Evolutionary conservation across 2,329 filamentous ascomycete species (phyloP).

Genomic region (Aureobasidium sp.): DNA sequence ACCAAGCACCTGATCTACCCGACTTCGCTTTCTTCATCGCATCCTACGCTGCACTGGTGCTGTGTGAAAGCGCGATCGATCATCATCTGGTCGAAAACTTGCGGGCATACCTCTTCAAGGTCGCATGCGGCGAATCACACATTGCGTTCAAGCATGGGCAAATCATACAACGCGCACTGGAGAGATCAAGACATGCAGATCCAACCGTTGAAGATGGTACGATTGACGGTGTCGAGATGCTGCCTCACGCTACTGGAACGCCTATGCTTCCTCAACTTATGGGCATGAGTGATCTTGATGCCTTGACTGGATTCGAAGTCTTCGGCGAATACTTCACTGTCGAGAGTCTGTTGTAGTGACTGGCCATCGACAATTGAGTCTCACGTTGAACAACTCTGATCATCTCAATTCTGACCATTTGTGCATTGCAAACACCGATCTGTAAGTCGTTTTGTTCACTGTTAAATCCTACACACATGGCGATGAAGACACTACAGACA

Average conservation of each 20-base stretch:
- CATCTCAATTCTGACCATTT: too few species aligned
- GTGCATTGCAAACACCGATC: not conserved
- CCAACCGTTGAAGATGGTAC: not conserved
- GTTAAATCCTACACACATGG: not conserved
- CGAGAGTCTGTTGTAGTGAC: not conserved
- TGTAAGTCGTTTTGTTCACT: not conserved
- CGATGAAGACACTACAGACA: constrained; percentile 5
- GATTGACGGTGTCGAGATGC: not conserved
- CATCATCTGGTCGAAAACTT: constrained; percentile 8
- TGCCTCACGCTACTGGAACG: not conserved
- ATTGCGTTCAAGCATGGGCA: constrained; percentile 2
- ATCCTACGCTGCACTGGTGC: constrained; percentile 5
- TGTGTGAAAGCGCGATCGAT: constrained; percentile 8
- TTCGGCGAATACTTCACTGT: constrained; percentile 11
- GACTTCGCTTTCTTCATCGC: constrained; percentile 12
- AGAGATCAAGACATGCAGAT: not conserved
- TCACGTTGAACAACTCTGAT: too few species aligned
- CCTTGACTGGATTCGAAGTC: constrained; percentile 6
- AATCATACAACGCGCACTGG: constrained; percentile 5
- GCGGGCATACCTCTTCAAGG: not conserved
- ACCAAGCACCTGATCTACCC: not conserved
- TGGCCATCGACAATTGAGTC: not conserved
- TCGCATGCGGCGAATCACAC: not conserved
- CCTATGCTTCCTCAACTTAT: not conserved
- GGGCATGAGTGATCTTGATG: not conserved